Evolutionary conservation across 208 protist genomes (phyloP), one percentile per base, ranked within the genome.

Genomic region (Leishmania turanica): DNA sequence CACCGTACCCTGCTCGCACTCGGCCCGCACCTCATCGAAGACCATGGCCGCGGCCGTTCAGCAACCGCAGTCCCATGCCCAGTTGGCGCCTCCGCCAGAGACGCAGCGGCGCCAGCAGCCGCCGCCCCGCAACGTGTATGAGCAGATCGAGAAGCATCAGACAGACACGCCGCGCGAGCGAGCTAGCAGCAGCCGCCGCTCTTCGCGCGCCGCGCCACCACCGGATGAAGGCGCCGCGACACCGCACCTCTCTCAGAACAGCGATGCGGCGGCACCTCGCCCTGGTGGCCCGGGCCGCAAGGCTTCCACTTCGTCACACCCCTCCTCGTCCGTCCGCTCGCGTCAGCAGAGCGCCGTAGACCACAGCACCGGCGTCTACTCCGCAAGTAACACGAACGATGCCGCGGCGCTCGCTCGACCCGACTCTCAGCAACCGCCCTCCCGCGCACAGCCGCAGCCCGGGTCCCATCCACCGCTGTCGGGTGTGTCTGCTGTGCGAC

Each of bases 1-100:
- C n/a, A 72, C 82, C 21, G 72, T 74, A 31, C 82, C 78, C 17
- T 86, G 78, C 73, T 73, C 66, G n/a, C 82, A 86, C 74, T 82
- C 82, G 9, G 65, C 78, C 3, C 78, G 73, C n/a, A 66, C 70
- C 40, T 24, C 79, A 1, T 60, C 77, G 65, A 86, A 86, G 37
- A 78, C 74, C n/a, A 54, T 86, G 8, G 72, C 31, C 11, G 21
- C 78, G 34, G 15, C 31, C 72, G 69, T 3, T 7, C 73, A 24
- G 37, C 53, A 54, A 54, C 37, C 37, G 37, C 65, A 45, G 65
- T 11, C 37, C 15, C 37, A 31, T 31, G n/a, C 2, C 8, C 65
- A 70, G 65, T 0, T 24, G 62, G 37, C 64, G 5, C 40, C 37
- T 3, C 24, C 7, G 7, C 56, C 24, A 8, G 24, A 62, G 19